Evolutionary conservation across 257 asterid genomes (phyloP).

Genomic region (Petunia secreta): DNA sequence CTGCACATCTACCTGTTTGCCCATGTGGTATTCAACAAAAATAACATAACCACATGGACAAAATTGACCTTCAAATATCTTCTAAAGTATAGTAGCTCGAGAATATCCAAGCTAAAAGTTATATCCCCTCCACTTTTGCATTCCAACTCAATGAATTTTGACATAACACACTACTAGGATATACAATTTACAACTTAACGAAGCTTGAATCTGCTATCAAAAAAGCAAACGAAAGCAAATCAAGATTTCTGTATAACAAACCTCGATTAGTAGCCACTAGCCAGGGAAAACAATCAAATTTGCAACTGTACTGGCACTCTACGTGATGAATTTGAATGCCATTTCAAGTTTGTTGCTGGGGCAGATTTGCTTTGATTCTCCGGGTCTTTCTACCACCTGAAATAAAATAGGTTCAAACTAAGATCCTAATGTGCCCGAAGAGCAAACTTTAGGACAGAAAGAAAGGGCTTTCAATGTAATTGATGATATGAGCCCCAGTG

Average conservation of each 20-base stretch:
- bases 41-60: slow-evolving; percentile 45
- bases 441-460: neutral
- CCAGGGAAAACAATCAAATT: slow-evolving; percentile 36
- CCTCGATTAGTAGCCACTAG: slow-evolving; percentile 34
- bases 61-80: slow-evolving; percentile 16
- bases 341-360: slow-evolving; percentile 46
- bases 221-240: slow-evolving; percentile 28
- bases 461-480: neutral
- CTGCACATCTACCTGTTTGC: slow-evolving; percentile 31
- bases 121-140: slow-evolving; percentile 30
- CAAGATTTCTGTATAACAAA: slow-evolving; percentile 38
- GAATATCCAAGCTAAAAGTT: slow-evolving; percentile 34
- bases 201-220: slow-evolving; percentile 16
- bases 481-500: neutral
- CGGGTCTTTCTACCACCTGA: slow-evolving; percentile 72
- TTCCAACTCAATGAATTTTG: slow-evolving; percentile 41
- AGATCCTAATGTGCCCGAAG: neutral
- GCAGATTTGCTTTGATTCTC: slow-evolving; percentile 53
- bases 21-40: slow-evolving; percentile 42
- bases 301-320: slow-evolving; percentile 67
- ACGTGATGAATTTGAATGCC: slow-evolving; percentile 59
- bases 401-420: slow-evolving; percentile 2
- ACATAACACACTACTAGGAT: slow-evolving; percentile 61
- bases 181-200: slow-evolving; percentile 72
- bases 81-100: slow-evolving; percentile 27